Base-by-base conservation (phyloP, 352 stramenopile species). In the Saprolegnia parasitica region DNA sequence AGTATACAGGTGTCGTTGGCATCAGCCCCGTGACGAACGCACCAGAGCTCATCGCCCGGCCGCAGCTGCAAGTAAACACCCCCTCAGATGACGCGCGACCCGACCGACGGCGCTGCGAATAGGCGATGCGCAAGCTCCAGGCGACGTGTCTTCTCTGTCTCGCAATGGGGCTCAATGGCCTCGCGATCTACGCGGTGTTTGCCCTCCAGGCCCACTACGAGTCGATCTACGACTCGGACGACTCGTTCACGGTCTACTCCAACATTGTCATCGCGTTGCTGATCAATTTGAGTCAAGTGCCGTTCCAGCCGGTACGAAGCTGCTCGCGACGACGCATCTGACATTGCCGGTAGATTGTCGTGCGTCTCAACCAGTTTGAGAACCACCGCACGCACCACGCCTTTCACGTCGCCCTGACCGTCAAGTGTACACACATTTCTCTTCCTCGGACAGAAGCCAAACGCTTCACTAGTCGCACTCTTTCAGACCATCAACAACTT, bases 351-450 rank as follows among this genome's bases (percentile, higher is more conserved):
- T 40, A 70, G 63, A 24, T 70, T 26, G 63, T 61, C n/a, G 45
- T 70, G 35, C 62, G 55, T 21, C 67, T 91, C 45, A 89, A 78
- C 47, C 76, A 88, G 49, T 91, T 81, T 81, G 83, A 91, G 57
- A 91, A 93, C 65, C 80, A 91, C 72, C 79, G 78, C 35, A 77
- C 83, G n/a, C 81, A 87, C 67, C 63, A 76, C 11, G 74, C 88
- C 40, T 84, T 88, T 65, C 82, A 91, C 67, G 67, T 79, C n/a
- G 83, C 81, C 56, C 77, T 91, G 56, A 90, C 82, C 35, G 84
- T 93, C 67, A 91, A 91, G 71, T 91, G 81, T 88, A 73, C 64
- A 78, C 8, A 5, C 35, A 20, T 5, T 54, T 16, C 29, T 10
- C 15, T 71, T 8, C 23, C 52, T 26, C 23, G 9, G 24, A 16